Conservation (phyloP, 2,329 filamentous ascomycete species). For the Arthrobotrys pseudoclavata region DNA sequence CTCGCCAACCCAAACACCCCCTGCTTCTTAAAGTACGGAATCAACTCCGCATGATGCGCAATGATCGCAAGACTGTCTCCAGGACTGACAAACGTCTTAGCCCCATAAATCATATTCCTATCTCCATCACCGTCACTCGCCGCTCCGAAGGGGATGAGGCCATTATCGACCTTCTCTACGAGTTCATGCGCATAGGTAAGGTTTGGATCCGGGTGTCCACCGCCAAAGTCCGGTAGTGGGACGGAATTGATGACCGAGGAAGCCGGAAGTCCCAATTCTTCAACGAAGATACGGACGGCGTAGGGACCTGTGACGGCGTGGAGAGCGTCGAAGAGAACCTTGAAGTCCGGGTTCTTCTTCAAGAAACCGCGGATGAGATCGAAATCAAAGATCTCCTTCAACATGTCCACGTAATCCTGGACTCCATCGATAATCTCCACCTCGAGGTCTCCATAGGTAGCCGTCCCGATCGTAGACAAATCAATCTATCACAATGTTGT, state of each 20-base stretch:
- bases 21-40: constrained; percentile 98
- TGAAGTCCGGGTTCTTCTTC: constrained; percentile 87
- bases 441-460: constrained; percentile 86
- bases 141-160: constrained; percentile 92
- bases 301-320: constrained; percentile 96
- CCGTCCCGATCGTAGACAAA: constrained; percentile 82
- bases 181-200: constrained; percentile 95
- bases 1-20: constrained; percentile 95
- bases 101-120: constrained; percentile 99
- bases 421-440: constrained; percentile 96
- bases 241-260: constrained; percentile 90
- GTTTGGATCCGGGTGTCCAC: constrained; percentile 97
- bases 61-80: constrained; percentile 98
- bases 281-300: constrained; percentile 92
- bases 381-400: constrained; percentile 99
- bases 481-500: constrained; percentile 68
- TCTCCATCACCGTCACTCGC: constrained; percentile 97
- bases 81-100: constrained; percentile 94
- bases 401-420: constrained; percentile 90
- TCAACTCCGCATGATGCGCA: constrained; percentile 93
- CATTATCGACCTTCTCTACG: constrained; percentile 92
- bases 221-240: constrained; percentile 93
- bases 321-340: constrained; percentile 94
- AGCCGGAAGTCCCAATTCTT: constrained; percentile 85
- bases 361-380: constrained; percentile 95